phyloP scores from a whole-genome alignment of 352 stramenopile species.

The Globisporangium polare region DNA sequence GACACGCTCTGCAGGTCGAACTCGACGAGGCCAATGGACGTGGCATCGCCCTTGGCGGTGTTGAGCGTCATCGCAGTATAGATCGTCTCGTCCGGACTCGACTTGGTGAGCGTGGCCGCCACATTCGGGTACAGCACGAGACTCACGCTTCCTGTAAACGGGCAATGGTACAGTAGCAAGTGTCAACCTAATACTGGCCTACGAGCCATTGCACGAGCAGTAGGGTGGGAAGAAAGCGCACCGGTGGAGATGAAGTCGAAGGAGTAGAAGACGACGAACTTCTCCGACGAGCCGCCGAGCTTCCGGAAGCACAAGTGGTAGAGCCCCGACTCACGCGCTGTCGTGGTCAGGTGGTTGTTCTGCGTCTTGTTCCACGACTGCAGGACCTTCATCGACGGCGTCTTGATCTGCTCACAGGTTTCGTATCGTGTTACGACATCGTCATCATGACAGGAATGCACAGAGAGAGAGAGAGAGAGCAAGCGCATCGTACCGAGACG shows the following conservation, averaged over 20 bases:
- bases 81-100: conserved; percentile 30
- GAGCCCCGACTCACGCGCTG: conserved; percentile 68
- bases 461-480: not conserved
- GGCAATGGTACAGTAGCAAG: no score
- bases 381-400: conserved; percentile 43
- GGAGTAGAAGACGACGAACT: conserved; percentile 67
- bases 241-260: conserved; percentile 80
- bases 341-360: conserved; percentile 44
- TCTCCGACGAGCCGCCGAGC: conserved; percentile 46
- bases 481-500: conserved; percentile 27
- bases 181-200: not conserved
- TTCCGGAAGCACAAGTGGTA: conserved; percentile 81
- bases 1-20: conserved; percentile 68
- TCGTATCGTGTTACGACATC: not conserved
- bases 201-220: not conserved
- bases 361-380: conserved; percentile 59
- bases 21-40: conserved; percentile 63
- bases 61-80: conserved; percentile 59
- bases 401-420: conserved; percentile 37
- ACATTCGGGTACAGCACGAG: conserved; percentile 59
- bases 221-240: not conserved
- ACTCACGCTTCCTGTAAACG: conserved; percentile 30
- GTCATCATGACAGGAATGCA: not conserved
- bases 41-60: conserved; percentile 36
- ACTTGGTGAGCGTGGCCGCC: conserved; percentile 53